Evolutionary conservation across 78 protist genomes (phyloP).

Genomic region (Dictyostelium firmibasis): DNA sequence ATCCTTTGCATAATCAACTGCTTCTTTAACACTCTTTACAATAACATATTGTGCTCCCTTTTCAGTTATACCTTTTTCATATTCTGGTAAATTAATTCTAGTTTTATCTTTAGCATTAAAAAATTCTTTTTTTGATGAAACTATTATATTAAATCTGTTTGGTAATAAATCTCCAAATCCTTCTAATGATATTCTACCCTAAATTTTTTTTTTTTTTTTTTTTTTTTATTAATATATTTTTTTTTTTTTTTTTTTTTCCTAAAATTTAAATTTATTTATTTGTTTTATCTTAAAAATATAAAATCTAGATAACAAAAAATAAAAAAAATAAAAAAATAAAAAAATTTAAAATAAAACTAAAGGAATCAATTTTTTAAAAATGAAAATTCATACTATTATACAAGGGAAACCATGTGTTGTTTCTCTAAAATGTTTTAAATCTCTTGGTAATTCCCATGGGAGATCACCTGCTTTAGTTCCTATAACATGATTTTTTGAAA

Average conservation of each 20-base stretch:
- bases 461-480: background rate
- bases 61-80: background rate
- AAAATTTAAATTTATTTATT: no score
- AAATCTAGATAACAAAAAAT: no score
- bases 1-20: background rate
- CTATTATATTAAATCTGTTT: background rate
- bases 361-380: no score
- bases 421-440: slow-evolving; percentile 8
- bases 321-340: no score
- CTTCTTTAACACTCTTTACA: background rate
- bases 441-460: slow-evolving; percentile 8
- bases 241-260: no score
- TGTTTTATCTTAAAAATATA: no score
- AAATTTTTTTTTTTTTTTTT: no score
- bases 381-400: background rate
- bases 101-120: background rate
- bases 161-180: slow-evolving; percentile 8
- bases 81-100: background rate
- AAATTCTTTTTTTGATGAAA: background rate
- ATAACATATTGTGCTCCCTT: background rate
- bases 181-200: slow-evolving; percentile 4
- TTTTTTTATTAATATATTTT: background rate
- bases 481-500: background rate
- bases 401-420: background rate
- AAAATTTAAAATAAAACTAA: no score